phyloP scores from a whole-genome alignment of 2,329 filamentous ascomycete genomes.

The Trematosphaeria pertusa region DNA sequence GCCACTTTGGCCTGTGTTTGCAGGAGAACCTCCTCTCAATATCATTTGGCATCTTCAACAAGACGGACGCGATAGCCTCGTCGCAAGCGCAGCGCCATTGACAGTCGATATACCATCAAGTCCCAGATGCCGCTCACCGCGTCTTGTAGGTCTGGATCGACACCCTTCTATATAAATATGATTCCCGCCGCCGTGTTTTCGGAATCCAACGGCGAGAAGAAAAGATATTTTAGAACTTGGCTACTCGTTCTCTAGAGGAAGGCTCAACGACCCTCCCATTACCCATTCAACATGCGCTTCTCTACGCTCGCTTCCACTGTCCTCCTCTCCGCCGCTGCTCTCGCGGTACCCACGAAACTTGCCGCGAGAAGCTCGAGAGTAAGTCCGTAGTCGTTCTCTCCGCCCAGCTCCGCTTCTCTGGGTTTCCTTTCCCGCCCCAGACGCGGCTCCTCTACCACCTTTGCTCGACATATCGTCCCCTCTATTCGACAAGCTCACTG shows the following conservation, averaged over 20 bases:
- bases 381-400: background rate
- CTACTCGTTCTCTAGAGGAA: background rate
- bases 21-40: background rate
- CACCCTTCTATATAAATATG: background rate
- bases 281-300: background rate
- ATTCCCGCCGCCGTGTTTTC: background rate
- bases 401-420: background rate
- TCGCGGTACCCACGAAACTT: background rate
- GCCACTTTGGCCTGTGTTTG: too few species aligned
- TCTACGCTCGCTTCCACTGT: background rate
- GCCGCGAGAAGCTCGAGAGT: background rate
- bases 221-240: background rate
- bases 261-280: background rate
- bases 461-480: background rate
- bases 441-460: background rate
- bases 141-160: background rate
- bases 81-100: conserved; percentile 1
- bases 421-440: background rate
- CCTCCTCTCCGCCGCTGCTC: background rate
- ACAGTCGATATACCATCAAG: background rate
- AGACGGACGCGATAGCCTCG: background rate
- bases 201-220: background rate
- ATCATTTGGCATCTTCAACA: background rate
- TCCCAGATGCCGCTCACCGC: background rate
- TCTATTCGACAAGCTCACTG: background rate